Conservation (phyloP, 164 flowering plant species). For the Kalanchoe fedtschenkoi region DNA sequence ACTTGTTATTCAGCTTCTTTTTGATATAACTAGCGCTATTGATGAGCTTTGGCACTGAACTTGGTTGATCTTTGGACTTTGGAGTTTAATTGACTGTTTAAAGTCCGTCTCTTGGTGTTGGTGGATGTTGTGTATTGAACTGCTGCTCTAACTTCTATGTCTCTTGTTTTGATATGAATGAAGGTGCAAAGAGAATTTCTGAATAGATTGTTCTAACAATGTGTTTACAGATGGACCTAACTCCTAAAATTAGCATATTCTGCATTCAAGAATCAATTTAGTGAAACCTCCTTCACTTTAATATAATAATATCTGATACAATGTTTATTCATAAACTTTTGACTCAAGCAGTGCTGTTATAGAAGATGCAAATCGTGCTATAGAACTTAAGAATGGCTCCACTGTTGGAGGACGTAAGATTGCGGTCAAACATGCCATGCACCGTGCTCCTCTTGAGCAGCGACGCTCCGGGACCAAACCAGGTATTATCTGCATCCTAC, state of each 20-base stretch:
- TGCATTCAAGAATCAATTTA: not conserved
- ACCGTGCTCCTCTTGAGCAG: constrained; percentile 63
- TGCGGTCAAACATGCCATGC: constrained; percentile 68
- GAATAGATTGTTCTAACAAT: no score
- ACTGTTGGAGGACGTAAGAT: constrained; percentile 68
- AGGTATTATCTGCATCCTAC: constrained; percentile 24
- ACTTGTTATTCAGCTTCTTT: no score
- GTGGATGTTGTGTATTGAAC: no score
- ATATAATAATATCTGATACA: not conserved
- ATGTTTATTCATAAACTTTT: not conserved
- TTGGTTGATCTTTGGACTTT: no score
- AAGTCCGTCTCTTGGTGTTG: no score
- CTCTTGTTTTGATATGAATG: no score
- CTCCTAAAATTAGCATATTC: not conserved
- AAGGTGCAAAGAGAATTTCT: no score
- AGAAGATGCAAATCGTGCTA: constrained; percentile 76
- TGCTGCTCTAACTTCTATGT: no score
- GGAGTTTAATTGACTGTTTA: no score
- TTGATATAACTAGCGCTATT: no score
- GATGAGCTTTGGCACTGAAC: no score
- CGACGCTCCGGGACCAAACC: constrained; percentile 46
- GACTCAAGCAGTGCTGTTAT: constrained; percentile 42
- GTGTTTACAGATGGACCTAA: no score
- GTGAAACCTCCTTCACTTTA: not conserved
- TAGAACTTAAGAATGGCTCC: constrained; percentile 67